A percentile compares a stretch with the other conserved stretches of the same genome.
These are phyloP conservation scores for Sanghuangporus weigelae DNA, from an alignment of 1,284 basidiomycete genomes.

Conservation along the genomic window DNA sequence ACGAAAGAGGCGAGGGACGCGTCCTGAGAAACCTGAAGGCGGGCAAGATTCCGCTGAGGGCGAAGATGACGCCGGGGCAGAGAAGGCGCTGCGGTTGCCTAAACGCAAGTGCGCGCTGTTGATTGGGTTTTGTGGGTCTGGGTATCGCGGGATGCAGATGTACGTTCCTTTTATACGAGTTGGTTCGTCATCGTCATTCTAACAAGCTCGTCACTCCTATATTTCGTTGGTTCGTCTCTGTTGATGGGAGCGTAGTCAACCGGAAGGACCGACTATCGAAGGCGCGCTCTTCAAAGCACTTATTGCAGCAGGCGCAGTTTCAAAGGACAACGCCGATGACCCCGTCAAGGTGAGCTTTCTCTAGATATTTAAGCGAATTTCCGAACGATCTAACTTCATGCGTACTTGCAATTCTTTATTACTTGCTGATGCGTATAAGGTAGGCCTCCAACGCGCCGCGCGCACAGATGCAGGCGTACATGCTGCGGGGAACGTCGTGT, in stretches of 20 bases:
- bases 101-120: conserved; percentile 71
- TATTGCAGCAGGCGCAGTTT: conserved; percentile 87
- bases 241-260: conserved; percentile 36
- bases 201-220: neutral
- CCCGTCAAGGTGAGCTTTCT: conserved; percentile 67
- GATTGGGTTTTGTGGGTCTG: conserved; percentile 76
- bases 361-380: neutral
- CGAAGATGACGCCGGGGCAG: conserved; percentile 19
- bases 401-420: neutral
- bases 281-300: conserved; percentile 86
- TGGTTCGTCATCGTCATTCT: neutral
- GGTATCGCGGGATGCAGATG: conserved; percentile 96
- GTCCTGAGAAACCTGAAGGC: conserved; percentile 4
- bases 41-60: conserved; percentile 27
- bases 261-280: conserved; percentile 80
- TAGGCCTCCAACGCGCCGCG: conserved; percentile 84
- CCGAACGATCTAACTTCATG: neutral
- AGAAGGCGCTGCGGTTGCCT: conserved; percentile 50
- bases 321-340: conserved; percentile 88
- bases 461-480: conserved; percentile 97
- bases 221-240: neutral
- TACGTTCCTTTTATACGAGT: conserved; percentile 37
- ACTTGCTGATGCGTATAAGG: conserved; percentile 38
- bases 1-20: conserved; percentile 9
- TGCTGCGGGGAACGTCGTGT: conserved; percentile 92